Percentiles rank a stretch among this genome's conserved stretches.
Evolutionary conservation across 169 alveolate genomes (phyloP).

Genomic region (Plasmodium yoelii): DNA sequence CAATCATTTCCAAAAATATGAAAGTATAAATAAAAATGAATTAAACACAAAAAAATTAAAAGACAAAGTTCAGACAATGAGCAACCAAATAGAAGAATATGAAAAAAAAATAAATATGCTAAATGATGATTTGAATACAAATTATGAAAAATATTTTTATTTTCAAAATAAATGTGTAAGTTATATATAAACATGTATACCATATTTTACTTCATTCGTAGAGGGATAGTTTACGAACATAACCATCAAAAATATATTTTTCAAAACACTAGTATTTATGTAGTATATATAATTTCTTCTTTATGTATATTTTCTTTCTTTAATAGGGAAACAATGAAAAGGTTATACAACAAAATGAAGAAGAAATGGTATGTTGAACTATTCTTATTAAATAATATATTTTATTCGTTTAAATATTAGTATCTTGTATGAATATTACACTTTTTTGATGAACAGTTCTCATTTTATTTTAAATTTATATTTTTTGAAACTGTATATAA

Average conservation of each 20-base stretch:
- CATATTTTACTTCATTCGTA: no score
- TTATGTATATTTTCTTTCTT: neutral
- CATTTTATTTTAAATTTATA: neutral
- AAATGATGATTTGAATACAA: constrained; percentile 36
- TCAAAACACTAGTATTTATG: neutral
- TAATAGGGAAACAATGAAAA: neutral
- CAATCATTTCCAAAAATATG: constrained; percentile 4
- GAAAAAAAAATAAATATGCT: constrained; percentile 33
- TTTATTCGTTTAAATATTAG: neutral
- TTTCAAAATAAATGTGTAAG: constrained; percentile 53
- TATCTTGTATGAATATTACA: neutral
- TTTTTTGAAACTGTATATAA: neutral
- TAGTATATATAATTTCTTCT: neutral
- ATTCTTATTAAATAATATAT: no score
- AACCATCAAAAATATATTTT: no score
- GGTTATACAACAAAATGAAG: constrained; percentile 15
- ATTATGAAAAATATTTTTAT: constrained; percentile 6
- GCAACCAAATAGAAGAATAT: constrained; percentile 8
- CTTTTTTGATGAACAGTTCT: no score
- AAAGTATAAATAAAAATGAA: constrained; percentile 9
- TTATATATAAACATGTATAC: neutral
- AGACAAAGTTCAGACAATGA: neutral
- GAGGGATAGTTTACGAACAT: no score
- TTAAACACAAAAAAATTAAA: constrained; percentile 1
- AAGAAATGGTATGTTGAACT: constrained; percentile 11